phyloP scores from a whole-genome alignment of 306 rosid genomes.

The Vachellia pachyceras region DNA sequence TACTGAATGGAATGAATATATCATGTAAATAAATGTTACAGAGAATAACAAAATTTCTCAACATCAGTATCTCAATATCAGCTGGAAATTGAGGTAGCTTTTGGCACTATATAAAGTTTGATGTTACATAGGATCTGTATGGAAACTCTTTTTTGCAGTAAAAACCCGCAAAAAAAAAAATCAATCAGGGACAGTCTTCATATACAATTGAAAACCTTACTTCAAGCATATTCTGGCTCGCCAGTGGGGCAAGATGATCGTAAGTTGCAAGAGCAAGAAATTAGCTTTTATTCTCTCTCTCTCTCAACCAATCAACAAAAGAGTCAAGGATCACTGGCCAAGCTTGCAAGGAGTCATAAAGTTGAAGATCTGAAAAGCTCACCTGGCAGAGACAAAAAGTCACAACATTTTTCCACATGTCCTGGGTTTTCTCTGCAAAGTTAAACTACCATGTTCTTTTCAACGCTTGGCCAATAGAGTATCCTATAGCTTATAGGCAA shows the following conservation, averaged over 20 bases:
- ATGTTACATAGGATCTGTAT: conserved; percentile 38
- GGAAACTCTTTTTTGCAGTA: conserved; percentile 29
- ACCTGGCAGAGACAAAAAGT: conserved; percentile 53
- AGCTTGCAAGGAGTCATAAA: conserved; percentile 63
- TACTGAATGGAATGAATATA: conserved; percentile 1
- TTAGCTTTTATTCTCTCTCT: conserved; percentile 36
- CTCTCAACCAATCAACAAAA: conserved; percentile 78
- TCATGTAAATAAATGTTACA: background rate
- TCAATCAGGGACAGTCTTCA: conserved; percentile 47
- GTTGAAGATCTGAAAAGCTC: conserved; percentile 54
- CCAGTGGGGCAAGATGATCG: conserved; percentile 33
- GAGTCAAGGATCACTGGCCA: conserved; percentile 75
- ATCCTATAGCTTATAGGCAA: conserved; percentile 1
- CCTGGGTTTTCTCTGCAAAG: conserved; percentile 13
- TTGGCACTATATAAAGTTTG: conserved; percentile 37
- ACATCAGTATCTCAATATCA: conserved; percentile 23
- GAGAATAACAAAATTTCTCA: conserved; percentile 34
- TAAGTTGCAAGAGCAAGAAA: conserved; percentile 18
- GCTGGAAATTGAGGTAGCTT: conserved; percentile 39
- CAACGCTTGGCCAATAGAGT: conserved; percentile 16
- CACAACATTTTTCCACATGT: conserved; percentile 14
- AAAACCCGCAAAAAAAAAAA: conserved; percentile 40
- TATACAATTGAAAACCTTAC: conserved; percentile 47
- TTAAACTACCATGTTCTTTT: background rate
- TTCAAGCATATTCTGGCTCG: conserved; percentile 38